These are phyloP conservation scores for Cucumis hystrix DNA, from an alignment of 306 rosid species.

Conservation along the genomic window DNA sequence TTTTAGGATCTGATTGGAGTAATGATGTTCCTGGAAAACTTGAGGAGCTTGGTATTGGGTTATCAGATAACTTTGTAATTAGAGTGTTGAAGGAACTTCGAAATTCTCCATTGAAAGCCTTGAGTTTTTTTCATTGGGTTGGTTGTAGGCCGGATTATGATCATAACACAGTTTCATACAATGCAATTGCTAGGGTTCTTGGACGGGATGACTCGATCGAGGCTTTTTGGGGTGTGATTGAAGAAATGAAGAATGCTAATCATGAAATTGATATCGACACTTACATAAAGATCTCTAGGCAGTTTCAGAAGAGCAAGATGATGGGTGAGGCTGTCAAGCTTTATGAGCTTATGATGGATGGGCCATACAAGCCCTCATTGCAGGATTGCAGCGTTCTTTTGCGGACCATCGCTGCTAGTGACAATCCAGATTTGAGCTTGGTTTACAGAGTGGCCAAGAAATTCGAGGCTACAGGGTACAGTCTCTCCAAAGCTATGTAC, in stretches of 20 bases:
- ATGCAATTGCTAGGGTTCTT: conserved; percentile 54
- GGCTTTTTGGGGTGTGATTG: conserved; percentile 61
- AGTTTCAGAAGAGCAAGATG: conserved; percentile 49
- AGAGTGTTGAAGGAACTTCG: conserved; percentile 60
- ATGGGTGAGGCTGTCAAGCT: conserved; percentile 77
- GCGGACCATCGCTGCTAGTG: conserved; percentile 22
- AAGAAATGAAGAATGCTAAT: conserved; percentile 46
- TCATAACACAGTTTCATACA: conserved; percentile 50
- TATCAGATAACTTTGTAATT: conserved; percentile 43
- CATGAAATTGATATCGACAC: conserved; percentile 67
- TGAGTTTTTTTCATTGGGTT: conserved; percentile 54
- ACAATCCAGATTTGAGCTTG: conserved; percentile 42
- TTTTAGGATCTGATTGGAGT: conserved; percentile 49
- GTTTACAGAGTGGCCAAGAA: conserved; percentile 52
- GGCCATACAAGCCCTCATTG: conserved; percentile 55
- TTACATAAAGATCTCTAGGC: conserved; percentile 55
- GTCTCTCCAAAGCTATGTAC: conserved; percentile 50
- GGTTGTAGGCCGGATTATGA: conserved; percentile 29
- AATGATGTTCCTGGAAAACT: conserved; percentile 30
- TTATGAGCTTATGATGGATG: conserved; percentile 86
- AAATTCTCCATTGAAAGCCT: conserved; percentile 31
- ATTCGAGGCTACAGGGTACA: conserved; percentile 40
- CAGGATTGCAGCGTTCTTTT: conserved; percentile 49
- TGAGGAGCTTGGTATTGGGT: conserved; percentile 22
- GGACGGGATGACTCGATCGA: conserved; percentile 39